phyloP scores from a whole-genome alignment of 306 rosid genomes.

The Herpetospermum pedunculosum region DNA sequence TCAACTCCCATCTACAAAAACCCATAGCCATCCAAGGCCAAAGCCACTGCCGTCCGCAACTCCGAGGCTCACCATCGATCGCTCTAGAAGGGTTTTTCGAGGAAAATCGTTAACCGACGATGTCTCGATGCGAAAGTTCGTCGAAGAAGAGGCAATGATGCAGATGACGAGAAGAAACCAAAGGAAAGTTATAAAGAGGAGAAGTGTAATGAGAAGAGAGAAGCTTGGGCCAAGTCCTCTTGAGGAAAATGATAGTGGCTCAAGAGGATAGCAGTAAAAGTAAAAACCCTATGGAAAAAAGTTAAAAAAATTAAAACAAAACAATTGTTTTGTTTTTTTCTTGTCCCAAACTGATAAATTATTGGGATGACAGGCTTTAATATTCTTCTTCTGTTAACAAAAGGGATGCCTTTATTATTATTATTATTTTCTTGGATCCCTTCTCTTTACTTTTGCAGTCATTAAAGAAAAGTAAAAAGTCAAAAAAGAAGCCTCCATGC shows the following conservation, averaged over 20 bases:
- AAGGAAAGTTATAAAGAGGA: conserved; percentile 61
- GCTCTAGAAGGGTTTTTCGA: conserved; percentile 36
- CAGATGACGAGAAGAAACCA: conserved; percentile 66
- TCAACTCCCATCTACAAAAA: conserved; percentile 66
- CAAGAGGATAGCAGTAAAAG: not conserved
- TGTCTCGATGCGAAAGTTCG: conserved; percentile 72
- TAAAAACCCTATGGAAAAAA: not conserved
- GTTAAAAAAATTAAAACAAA: no score
- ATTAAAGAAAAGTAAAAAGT: not conserved
- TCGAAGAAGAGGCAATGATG: conserved; percentile 90
- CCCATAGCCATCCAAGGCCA: conserved; percentile 69
- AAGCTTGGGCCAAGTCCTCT: conserved; percentile 82
- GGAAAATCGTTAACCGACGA: conserved; percentile 80
- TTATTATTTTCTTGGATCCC: not conserved
- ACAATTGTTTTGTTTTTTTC: not conserved
- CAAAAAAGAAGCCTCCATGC: not conserved
- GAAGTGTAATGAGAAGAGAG: conserved; percentile 50
- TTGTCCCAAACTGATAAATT: not conserved
- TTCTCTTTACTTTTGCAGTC: not conserved
- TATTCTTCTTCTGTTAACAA: not conserved
- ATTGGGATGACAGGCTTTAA: not conserved
- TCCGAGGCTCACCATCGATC: conserved; percentile 33
- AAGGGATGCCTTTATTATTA: not conserved
- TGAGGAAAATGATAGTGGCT: conserved; percentile 61
- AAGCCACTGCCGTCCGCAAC: conserved; percentile 28